Percentiles rank a stretch among this genome's conserved stretches.
These are phyloP conservation scores for Mucuna pruriens DNA, from an alignment of 306 rosid genomes.

Conservation along the genomic window DNA sequence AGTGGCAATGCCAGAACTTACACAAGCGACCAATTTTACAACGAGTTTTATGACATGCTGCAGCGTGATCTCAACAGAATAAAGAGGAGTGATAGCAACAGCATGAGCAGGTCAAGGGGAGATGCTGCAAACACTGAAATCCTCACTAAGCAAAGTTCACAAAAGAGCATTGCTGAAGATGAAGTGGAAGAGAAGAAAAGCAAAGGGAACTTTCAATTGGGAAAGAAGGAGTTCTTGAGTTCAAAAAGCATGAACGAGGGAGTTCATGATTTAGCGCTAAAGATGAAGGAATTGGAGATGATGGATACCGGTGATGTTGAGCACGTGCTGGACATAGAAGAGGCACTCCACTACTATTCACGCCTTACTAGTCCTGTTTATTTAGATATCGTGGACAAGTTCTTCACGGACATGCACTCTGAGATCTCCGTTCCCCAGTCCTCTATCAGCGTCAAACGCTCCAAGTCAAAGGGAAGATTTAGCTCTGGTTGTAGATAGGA, in stretches of 20 bases:
- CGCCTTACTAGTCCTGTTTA: slow-evolving; percentile 91
- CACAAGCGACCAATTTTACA: slow-evolving; percentile 65
- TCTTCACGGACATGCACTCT: slow-evolving; percentile 78
- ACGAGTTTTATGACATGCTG: slow-evolving; percentile 71
- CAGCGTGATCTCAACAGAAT: slow-evolving; percentile 61
- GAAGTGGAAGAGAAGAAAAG: slow-evolving; percentile 53
- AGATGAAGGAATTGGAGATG: slow-evolving; percentile 92
- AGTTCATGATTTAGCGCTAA: slow-evolving; percentile 55
- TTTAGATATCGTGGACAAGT: slow-evolving; percentile 85
- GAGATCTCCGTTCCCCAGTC: slow-evolving; percentile 63
- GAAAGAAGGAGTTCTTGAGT: slow-evolving; percentile 47
- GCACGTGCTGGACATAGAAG: slow-evolving; percentile 88
- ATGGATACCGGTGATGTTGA: slow-evolving; percentile 78
- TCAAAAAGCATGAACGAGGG: slow-evolving; percentile 38
- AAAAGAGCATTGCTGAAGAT: slow-evolving; percentile 44
- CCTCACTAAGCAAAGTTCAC: slow-evolving; percentile 45
- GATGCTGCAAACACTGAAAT: slow-evolving; percentile 41
- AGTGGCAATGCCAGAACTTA: slow-evolving; percentile 50
- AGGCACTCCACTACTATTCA: slow-evolving; percentile 94
- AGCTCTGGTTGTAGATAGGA: slow-evolving; percentile 67
- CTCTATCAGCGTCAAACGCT: slow-evolving; percentile 45
- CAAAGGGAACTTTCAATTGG: slow-evolving; percentile 35
- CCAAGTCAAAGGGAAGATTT: slow-evolving; percentile 69
- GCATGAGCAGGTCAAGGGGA: slow-evolving; percentile 34
- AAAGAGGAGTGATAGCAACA: slow-evolving; percentile 32